Evolutionary conservation across 2,329 filamentous ascomycete species (phyloP).

Genomic region (Metarhizium anisopliae): DNA sequence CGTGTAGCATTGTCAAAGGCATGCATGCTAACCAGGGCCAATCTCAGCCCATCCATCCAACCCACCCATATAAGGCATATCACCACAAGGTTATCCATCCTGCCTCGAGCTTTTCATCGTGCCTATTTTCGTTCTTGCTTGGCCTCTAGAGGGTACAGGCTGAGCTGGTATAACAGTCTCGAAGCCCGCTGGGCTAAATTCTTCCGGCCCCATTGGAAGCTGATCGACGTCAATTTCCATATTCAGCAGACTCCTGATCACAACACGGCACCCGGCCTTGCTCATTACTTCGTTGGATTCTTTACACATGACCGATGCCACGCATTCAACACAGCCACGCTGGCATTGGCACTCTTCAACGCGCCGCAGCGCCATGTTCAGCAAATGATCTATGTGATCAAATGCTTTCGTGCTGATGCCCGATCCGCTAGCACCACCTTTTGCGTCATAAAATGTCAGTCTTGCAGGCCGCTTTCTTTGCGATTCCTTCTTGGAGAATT

Average conservation of each 20-base stretch:
- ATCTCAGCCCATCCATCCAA: slow-evolving; percentile 37
- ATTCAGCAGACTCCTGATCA: slow-evolving; percentile 67
- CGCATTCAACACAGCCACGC: slow-evolving; percentile 83
- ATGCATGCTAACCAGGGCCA: slow-evolving; percentile 58
- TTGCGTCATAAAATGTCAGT: slow-evolving; percentile 90
- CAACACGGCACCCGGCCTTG: slow-evolving; percentile 76
- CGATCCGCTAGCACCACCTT: slow-evolving; percentile 73
- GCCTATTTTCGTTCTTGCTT: not conserved
- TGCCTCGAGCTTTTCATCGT: not conserved
- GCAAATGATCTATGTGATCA: slow-evolving; percentile 75
- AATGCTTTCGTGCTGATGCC: slow-evolving; percentile 91
- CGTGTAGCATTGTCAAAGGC: not conserved
- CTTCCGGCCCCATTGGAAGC: slow-evolving; percentile 79
- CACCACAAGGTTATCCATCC: slow-evolving; percentile 12
- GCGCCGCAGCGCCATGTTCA: slow-evolving; percentile 66
- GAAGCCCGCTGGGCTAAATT: slow-evolving; percentile 58
- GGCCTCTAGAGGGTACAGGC: slow-evolving; percentile 41
- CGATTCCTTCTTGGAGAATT: slow-evolving; percentile 65
- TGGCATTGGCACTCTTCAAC: slow-evolving; percentile 69
- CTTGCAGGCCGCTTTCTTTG: slow-evolving; percentile 75
- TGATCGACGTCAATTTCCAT: slow-evolving; percentile 71
- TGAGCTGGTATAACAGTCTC: slow-evolving; percentile 74
- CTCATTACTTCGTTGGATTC: slow-evolving; percentile 88
- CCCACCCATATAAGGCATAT: slow-evolving; percentile 13
- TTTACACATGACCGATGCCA: slow-evolving; percentile 75